A percentile compares a stretch with the other conserved stretches of the same genome.
Evolutionary conservation across 1,284 basidiomycete genomes (phyloP).

Genomic region (Exobasidium rhododendri): DNA sequence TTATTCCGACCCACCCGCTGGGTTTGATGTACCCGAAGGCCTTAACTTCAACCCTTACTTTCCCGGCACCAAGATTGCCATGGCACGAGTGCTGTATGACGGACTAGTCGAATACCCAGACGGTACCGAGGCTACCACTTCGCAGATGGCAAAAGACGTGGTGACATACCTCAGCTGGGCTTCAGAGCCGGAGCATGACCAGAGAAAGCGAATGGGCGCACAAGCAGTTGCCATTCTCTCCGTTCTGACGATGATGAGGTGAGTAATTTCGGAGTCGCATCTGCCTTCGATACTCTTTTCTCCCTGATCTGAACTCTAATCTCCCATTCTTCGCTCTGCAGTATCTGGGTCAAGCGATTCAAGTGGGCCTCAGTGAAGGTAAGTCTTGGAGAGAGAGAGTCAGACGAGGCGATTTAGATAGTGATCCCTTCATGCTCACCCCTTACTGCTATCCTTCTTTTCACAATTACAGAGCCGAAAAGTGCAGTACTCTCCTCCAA

Average conservation of each 20-base stretch:
- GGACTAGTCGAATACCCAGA: constrained; percentile 58
- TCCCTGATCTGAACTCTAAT: too few species aligned
- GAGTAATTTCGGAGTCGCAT: too few species aligned
- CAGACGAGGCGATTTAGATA: too few species aligned
- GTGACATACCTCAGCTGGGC: constrained; percentile 79
- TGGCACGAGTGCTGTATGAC: constrained; percentile 95
- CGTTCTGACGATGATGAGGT: constrained; percentile 62
- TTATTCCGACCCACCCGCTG: constrained; percentile 93
- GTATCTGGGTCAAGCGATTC: constrained; percentile 86
- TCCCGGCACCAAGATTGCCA: constrained; percentile 67
- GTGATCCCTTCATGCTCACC: too few species aligned
- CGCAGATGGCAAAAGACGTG: constrained; percentile 99
- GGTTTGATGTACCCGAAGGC: constrained; percentile 79
- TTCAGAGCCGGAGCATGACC: constrained; percentile 93
- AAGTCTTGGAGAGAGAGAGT: constrained; percentile 14
- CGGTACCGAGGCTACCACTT: constrained; percentile 90
- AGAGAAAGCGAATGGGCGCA: constrained; percentile 92
- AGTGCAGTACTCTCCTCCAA: background rate
- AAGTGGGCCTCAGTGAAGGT: constrained; percentile 84
- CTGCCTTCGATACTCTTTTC: background rate
- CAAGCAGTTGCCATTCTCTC: constrained; percentile 49
- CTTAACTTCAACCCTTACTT: constrained; percentile 56
- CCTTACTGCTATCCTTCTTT: too few species aligned
- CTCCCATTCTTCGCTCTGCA: too few species aligned
- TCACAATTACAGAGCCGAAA: background rate